These are phyloP conservation scores for Bathelium albidoporum DNA, from an alignment of 495 filamentous ascomycete species.

Conservation along the genomic window DNA sequence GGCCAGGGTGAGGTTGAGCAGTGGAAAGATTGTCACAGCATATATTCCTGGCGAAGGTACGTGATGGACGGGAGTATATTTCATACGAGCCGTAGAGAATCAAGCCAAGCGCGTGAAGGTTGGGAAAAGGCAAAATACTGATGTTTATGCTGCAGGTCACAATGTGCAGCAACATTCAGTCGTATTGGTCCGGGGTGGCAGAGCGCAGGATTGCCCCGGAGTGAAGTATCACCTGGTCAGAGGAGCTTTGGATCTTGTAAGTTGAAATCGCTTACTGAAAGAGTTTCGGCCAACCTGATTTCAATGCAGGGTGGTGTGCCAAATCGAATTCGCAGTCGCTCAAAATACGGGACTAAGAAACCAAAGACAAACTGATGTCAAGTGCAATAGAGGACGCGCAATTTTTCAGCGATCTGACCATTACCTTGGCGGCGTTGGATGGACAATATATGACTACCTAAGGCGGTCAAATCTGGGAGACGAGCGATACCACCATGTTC, in stretches of 20 bases:
- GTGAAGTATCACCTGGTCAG: conserved; percentile 90
- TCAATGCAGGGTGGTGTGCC: conserved; percentile 71
- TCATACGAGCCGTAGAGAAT: background rate
- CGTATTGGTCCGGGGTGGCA: conserved; percentile 81
- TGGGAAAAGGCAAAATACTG: background rate
- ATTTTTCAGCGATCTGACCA: background rate
- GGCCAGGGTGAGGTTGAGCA: conserved; percentile 77
- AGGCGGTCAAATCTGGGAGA: conserved; percentile 9
- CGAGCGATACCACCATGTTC: background rate
- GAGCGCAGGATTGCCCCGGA: conserved; percentile 94
- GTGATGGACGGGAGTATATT: conserved; percentile 10
- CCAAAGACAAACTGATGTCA: conserved; percentile 56
- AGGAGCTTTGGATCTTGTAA: conserved; percentile 87
- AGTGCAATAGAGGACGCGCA: background rate
- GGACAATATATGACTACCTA: background rate
- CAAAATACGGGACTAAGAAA: conserved; percentile 98
- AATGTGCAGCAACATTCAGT: conserved; percentile 99
- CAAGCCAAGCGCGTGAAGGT: background rate
- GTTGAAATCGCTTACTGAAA: conserved; percentile 27
- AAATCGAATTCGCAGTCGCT: conserved; percentile 69
- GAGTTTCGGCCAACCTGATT: conserved; percentile 4
- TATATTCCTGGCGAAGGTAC: conserved; percentile 91
- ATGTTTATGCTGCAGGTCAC: conserved; percentile 49
- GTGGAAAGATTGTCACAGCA: conserved; percentile 71
- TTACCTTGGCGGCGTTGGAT: background rate